Base-by-base conservation (phyloP, 148 eudicot genomes). In the Gaultheria prostrata region DNA sequence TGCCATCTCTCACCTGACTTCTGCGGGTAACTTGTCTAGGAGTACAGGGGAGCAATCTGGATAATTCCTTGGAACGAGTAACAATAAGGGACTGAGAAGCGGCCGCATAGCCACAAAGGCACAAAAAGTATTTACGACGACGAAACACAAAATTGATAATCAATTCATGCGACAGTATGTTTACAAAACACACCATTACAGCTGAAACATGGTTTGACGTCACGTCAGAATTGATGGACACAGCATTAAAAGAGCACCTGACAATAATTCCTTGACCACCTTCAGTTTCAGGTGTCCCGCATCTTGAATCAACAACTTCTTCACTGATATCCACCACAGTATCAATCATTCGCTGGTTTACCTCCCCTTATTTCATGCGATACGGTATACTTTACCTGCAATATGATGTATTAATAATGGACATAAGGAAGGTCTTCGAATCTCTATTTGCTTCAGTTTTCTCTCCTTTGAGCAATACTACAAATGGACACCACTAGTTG, bases 41-140 rank as follows among this genome's bases (percentile, higher is more conserved):
- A 95, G 87, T 69, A 92, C 76, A 35, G 97, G 98, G 77, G 94
- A 92, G 83, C 91, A 92, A 86, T 91, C 88, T 76, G 97, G 98
- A 88, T 95, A 95, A 87, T 91, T 91, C 49, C 86, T 88, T 54
- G 98, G 98, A 90, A 95, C 87, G 72, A 95, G 92, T 89, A 93
- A 75, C 80, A 86, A 83, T 73, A 95, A 85, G 79, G 97, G 98
- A 86, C 92, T 93, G 78, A 95, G 90, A 59, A 89, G 92, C 39
- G 93, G 89, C 98, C 93, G 95, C 85, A 90, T n/a, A 84, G 11
- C 50, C 45, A 32, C 24, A 30, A 65, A 50, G 76, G 80, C 67
- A 84, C 76, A 45, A 51, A 82, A 26, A 26, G 2, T 21, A 82
- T 65, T 33, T 32, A 28, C 3, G 71, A 79, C 15, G 21, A 35